phyloP scores from a whole-genome alignment of 441 rosid species.

The Aleurites moluccanus region DNA sequence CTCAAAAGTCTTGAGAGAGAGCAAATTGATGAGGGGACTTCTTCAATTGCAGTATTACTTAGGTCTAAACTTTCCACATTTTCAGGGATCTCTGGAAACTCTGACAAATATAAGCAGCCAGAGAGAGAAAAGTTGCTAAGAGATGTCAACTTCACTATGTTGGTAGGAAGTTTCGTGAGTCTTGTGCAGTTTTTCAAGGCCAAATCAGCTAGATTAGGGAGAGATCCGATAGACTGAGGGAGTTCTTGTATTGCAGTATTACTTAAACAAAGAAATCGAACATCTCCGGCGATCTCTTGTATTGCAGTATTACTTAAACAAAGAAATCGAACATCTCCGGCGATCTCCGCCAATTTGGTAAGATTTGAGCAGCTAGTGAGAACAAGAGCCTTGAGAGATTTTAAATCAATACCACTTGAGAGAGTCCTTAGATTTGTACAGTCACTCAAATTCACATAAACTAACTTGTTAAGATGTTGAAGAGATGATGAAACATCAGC shows the following conservation, averaged over 20 bases:
- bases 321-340: not conserved
- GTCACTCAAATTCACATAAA: not conserved
- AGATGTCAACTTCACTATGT: not conserved
- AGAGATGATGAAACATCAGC: not conserved
- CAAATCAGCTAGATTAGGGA: not conserved
- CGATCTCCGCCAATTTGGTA: not conserved
- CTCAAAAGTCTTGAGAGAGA: not conserved
- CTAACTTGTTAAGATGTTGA: constrained; percentile 2
- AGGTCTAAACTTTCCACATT: not conserved
- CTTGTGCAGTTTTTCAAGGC: not conserved
- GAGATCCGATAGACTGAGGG: constrained; percentile 5
- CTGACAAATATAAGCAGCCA: not conserved
- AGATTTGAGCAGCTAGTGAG: constrained; percentile 6
- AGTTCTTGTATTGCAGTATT: constrained; percentile 1
- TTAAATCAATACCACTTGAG: not conserved
- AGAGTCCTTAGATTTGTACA: not conserved
- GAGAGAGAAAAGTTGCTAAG: not conserved
- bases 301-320: not conserved
- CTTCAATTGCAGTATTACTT: not conserved
- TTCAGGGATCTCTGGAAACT: not conserved
- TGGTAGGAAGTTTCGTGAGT: not conserved
- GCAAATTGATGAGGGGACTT: constrained; percentile 5
- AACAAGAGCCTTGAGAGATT: constrained; percentile 7
- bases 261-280: not conserved
- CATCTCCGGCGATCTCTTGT: not conserved